These are phyloP conservation scores for Cenchrus americanus DNA, from an alignment of 176 grass and related monocot species.

Conservation along the genomic window DNA sequence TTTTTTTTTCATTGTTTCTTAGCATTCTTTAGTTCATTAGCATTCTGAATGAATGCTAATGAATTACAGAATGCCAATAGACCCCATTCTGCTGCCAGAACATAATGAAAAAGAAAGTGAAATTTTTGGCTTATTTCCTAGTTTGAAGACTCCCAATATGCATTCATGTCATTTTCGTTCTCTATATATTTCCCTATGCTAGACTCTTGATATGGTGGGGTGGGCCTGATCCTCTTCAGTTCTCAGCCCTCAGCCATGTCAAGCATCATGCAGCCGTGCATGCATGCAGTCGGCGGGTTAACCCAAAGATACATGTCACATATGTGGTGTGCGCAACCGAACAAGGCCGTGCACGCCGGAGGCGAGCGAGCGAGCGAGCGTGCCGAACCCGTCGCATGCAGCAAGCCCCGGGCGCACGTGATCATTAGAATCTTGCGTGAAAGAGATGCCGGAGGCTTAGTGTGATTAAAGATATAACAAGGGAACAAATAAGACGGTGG, in stretches of 20 bases:
- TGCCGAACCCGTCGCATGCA: neutral
- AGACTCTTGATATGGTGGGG: neutral
- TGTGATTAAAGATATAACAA: neutral
- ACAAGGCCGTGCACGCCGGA: constrained; percentile 6
- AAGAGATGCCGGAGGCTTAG: constrained; percentile 5
- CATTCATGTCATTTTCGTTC: constrained; percentile 4
- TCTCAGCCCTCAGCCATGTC: neutral
- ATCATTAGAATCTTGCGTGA: constrained; percentile 47
- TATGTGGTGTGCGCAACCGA: constrained; percentile 55
- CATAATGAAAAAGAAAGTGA: constrained; percentile 4
- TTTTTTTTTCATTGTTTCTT: neutral
- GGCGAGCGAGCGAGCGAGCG: constrained; percentile 32
- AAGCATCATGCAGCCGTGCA: neutral
- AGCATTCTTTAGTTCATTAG: neutral
- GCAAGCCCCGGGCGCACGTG: constrained; percentile 35
- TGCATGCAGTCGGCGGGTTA: neutral
- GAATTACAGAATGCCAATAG: neutral
- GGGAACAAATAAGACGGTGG: neutral
- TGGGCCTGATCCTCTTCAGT: neutral
- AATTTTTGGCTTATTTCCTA: neutral
- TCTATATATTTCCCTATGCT: neutral
- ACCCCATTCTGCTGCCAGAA: constrained; percentile 20
- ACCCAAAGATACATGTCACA: constrained; percentile 14
- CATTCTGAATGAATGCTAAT: constrained; percentile 40
- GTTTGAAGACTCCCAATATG: neutral